Evolutionary conservation across 1,139 yeast species (phyloP).

Genomic region (Suhomyces terraborum): DNA sequence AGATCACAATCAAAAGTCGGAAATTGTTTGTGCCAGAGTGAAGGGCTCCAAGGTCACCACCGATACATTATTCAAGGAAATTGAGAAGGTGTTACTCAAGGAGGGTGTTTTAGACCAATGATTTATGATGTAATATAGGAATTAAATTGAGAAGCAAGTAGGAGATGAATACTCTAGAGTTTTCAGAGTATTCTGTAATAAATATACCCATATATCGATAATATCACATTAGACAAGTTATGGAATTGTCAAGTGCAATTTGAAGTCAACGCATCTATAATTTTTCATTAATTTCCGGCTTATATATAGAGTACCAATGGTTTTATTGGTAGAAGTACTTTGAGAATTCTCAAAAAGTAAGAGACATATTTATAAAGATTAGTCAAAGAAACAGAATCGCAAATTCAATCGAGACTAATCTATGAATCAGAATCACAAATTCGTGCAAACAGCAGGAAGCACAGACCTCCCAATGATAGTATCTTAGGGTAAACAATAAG

Average conservation of each 20-base stretch:
- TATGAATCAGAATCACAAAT: not conserved
- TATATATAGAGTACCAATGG: not conserved
- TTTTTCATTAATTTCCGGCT: slow-evolving; percentile 4
- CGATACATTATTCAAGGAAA: slow-evolving; percentile 48
- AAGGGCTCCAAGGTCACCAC: slow-evolving; percentile 48
- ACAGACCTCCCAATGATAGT: not conserved
- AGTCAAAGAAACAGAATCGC: not conserved
- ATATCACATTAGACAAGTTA: too few relatives aligned
- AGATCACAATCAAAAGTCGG: slow-evolving; percentile 46
- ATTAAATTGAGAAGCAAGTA: not conserved
- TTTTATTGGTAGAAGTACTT: not conserved
- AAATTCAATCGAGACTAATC: not conserved
- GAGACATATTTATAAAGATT: not conserved
- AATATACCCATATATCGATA: too few relatives aligned
- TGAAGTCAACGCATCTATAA: slow-evolving; percentile 3
- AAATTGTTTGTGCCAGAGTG: slow-evolving; percentile 47
- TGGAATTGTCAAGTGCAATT: too few relatives aligned
- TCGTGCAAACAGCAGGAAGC: not conserved
- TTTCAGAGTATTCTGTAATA: too few relatives aligned
- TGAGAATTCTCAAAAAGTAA: not conserved
- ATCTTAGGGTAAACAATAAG: too few relatives aligned
- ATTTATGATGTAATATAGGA: slow-evolving; percentile 7
- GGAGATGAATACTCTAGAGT: too few relatives aligned
- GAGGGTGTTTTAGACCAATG: slow-evolving; percentile 46
- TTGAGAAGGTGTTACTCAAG: slow-evolving; percentile 48